phyloP scores from a whole-genome alignment of 768 basidiomycete genomes.

The Serendipita vermifera region DNA sequence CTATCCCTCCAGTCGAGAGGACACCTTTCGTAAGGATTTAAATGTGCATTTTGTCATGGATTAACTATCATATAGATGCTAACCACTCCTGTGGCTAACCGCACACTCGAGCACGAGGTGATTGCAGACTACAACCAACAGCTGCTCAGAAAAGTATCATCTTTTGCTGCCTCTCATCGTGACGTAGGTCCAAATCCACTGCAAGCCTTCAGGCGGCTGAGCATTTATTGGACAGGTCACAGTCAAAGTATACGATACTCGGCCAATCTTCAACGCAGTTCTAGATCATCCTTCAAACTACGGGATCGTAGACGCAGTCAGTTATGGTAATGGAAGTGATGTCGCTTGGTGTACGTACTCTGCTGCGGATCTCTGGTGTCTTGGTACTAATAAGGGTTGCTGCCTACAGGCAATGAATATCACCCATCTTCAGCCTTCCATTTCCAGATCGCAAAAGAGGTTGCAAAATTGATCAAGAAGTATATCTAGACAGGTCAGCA shows the following conservation, averaged over 20 bases:
- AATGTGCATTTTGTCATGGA: background rate
- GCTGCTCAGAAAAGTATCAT: constrained; percentile 29
- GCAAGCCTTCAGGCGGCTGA: background rate
- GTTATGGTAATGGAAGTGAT: constrained; percentile 25
- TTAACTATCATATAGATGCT: constrained; percentile 31
- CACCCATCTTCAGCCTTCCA: no score
- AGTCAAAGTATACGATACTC: constrained; percentile 40
- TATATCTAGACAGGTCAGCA: no score
- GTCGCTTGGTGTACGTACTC: background rate
- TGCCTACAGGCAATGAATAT: no score
- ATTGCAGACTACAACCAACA: constrained; percentile 41
- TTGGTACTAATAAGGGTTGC: no score
- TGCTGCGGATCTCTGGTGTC: no score
- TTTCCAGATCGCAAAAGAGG: no score
- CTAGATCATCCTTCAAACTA: constrained; percentile 37
- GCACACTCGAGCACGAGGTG: constrained; percentile 32
- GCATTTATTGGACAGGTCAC: constrained; percentile 25
- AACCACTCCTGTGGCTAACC: constrained; percentile 28
- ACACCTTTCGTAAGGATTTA: constrained; percentile 38
- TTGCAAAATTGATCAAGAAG: no score
- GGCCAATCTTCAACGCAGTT: constrained; percentile 36
- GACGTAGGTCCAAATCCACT: constrained; percentile 28
- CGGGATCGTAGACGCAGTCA: constrained; percentile 42
- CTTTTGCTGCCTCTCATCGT: constrained; percentile 32
- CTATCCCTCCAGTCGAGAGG: constrained; percentile 46